Base-by-base conservation (phyloP, 2,329 filamentous ascomycete genomes). In the Aspergillus aculeatinus region DNA sequence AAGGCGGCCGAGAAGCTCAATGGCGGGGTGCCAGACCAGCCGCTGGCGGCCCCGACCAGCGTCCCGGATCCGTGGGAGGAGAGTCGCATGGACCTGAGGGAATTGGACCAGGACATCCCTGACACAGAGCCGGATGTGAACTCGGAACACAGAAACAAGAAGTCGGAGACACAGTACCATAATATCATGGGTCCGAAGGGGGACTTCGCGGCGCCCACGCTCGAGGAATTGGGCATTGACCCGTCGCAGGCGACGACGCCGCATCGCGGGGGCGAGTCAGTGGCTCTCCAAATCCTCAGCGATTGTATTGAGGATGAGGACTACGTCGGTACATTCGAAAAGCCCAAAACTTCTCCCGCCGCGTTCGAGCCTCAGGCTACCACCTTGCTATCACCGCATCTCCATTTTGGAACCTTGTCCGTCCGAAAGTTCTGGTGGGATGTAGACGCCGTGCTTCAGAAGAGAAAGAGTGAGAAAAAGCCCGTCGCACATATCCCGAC, bases 361-460 rank as follows among this genome's bases (percentile, higher is more conserved):
- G 87, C 85, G 2, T 91, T 92, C 66, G 82, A 86, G 42, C 89
- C 89, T 0, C 88, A 89, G 69, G 84, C 88, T 0, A 92, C 90
- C 0, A 92, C 89, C 0, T 79, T 92, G 1, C 81, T 92, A 6
- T 91, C 88, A 0, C 89, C 89, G 0, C 86, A 90, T 70, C 74
- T 91, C 57, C 90, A 93, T 72, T 92, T 93, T 62, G 89, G 90
- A 25, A 84, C 86, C 11, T 78, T 93, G 9, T 87, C 85, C n/a
- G 81, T 86, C 10, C 83, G 90, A 2, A 82, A 88, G 57, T 89
- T 92, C 73, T 93, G 90, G 76, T 91, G 89, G 85, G 82, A 84
- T 25, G 86, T 86, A 0, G 83, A 87, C 68, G 85, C 87, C 27
- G 81, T 89, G 1, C 81, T 90, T 2, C 76, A 83, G 4, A 77